A percentile compares a stretch with the other conserved stretches of the same genome.
Conservation (phyloP, 2,329 filamentous ascomycete genomes). For the Massarina eburnea region DNA sequence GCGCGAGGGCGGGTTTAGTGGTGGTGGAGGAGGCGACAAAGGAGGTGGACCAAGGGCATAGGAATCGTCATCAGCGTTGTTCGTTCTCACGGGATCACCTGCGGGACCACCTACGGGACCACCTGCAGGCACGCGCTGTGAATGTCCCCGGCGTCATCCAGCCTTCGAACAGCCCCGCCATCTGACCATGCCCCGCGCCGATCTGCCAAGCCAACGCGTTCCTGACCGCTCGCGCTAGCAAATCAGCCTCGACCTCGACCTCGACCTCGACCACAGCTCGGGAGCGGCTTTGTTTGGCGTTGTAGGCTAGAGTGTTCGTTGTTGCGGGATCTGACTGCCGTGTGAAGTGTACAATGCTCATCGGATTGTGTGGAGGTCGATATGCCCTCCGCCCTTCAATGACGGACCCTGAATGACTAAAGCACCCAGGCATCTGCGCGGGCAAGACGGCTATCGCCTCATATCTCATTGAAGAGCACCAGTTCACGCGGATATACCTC, state of each 20-base stretch:
- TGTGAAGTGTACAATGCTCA: too few species aligned
- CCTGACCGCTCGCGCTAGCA: constrained; percentile 12
- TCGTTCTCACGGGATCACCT: constrained; percentile 22
- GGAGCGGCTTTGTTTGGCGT: too few species aligned
- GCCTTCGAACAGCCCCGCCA: constrained; percentile 1
- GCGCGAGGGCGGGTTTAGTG: neutral
- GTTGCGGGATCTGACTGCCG: too few species aligned
- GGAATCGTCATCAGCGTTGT: constrained; percentile 9
- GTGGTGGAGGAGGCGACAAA: constrained; percentile 14
- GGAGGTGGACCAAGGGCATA: too few species aligned
- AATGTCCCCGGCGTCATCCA: constrained; percentile 16
- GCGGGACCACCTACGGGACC: constrained; percentile 11
- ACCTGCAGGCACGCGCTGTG: constrained; percentile 10
- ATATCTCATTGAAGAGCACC: constrained; percentile 82
- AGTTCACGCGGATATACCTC: constrained; percentile 74
- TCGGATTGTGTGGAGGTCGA: constrained; percentile 65
- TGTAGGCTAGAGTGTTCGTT: too few species aligned
- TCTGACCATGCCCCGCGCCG: too few species aligned
- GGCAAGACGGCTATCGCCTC: constrained; percentile 89
- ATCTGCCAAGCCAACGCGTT: constrained; percentile 22
- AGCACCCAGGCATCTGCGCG: constrained; percentile 75
- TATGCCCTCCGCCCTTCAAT: constrained; percentile 4
- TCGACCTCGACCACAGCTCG: too few species aligned
- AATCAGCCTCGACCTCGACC: neutral
- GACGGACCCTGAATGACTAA: constrained; percentile 16